phyloP scores from a whole-genome alignment of 2,329 filamentous ascomycete genomes.

The Spiromastix sp. region DNA sequence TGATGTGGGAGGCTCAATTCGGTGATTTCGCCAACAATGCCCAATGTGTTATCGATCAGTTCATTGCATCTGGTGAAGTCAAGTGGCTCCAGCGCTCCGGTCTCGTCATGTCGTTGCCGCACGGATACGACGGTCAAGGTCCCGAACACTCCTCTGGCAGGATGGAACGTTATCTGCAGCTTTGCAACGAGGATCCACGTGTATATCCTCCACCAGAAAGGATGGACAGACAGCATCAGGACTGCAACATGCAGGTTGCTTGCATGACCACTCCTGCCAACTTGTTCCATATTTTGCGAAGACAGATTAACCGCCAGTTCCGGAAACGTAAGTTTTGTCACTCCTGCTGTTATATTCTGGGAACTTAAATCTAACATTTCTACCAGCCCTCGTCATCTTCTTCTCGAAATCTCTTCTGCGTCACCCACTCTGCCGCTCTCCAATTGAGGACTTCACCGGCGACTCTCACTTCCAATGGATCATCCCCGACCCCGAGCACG shows the following conservation, averaged over 20 bases:
- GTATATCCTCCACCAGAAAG: constrained; percentile 82
- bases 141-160: constrained; percentile 96
- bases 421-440: constrained; percentile 82
- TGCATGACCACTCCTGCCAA: constrained; percentile 97
- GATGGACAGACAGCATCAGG: constrained; percentile 93
- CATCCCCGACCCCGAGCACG: constrained; percentile 80
- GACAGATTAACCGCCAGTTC: constrained; percentile 99
- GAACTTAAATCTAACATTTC: constrained; percentile 11
- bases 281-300: constrained; percentile 88
- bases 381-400: constrained; percentile 79
- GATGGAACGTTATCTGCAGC: constrained; percentile 93
- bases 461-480: constrained; percentile 96
- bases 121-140: constrained; percentile 96
- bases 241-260: constrained; percentile 98
- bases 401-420: constrained; percentile 96
- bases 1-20: constrained; percentile 99
- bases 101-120: constrained; percentile 88
- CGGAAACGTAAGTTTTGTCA: constrained; percentile 69
- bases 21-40: constrained; percentile 99
- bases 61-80: constrained; percentile 91
- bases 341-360: not conserved
- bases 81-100: constrained; percentile 99
- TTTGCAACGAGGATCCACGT: constrained; percentile 94
- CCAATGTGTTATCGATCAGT: constrained; percentile 98
- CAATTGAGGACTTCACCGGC: constrained; percentile 81